Evolutionary conservation across 345 rosid species (phyloP), one percentile per base, ranked within the genome.

Genomic region (Aethionema arabicum): DNA sequence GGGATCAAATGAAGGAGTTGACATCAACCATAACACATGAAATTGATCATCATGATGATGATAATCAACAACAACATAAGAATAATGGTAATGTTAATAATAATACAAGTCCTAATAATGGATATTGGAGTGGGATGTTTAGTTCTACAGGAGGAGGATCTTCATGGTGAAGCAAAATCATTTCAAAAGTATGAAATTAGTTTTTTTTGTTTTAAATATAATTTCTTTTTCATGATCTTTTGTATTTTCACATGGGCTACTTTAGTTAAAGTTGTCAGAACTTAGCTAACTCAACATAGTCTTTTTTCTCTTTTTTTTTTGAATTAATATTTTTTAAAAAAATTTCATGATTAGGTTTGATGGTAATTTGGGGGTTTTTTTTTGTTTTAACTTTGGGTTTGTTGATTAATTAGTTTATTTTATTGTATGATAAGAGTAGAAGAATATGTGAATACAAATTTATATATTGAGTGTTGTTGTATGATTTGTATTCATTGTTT

Each of bases 71-170:
- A 65, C 76, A 72, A 32, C 76, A 66, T 36, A 66, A 72, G 67
- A 66, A 46, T 52, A 62, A 65, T 44, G 75, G 61, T 7, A 63
- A 54, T 16, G 40, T 61, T 61, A 53, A 55, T 66, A 70, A 49
- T 52, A 71, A 59, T 32, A n/a, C 75, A 59, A 65, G 61, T 56
- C 56, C 75, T 59, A 65, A 52, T 59, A 72, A 72, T 72, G 76
- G 71, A 52, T 72, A 72, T 16, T 72, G 76, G 76, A 72, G 53
- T 72, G 76, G 76, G 46, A 72, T 72, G 76, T 72, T 72, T 67
- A 65, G 71, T 59, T 52, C 61, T 45, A 65, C 75, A 58, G 67
- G 76, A 52, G 76, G 67, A 53, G 72, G 76, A 66, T 52, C 76
- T 46, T 72, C 76, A 27, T 72, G 76, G 76, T 72, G 76, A 72